These are phyloP conservation scores for Termitomyces sp. DNA, from an alignment of 768 basidiomycete species.

Conservation along the genomic window DNA sequence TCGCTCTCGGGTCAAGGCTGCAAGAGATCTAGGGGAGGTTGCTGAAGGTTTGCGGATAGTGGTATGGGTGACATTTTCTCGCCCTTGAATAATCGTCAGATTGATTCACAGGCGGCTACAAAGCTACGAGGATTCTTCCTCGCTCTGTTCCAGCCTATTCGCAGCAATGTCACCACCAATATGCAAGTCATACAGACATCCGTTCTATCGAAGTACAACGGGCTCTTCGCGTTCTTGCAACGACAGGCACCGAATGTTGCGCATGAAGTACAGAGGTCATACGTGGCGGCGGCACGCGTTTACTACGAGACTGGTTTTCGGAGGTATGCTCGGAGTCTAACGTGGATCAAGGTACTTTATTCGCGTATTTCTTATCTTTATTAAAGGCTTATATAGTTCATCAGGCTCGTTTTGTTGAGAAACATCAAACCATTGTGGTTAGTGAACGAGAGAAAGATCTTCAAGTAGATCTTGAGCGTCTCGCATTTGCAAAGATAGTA, in stretches of 20 bases:
- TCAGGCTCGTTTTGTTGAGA: slow-evolving; percentile 69
- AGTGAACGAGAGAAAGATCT: slow-evolving; percentile 38
- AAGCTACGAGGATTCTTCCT: slow-evolving; percentile 88
- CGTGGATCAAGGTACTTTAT: slow-evolving; percentile 63
- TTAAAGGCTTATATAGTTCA: neutral
- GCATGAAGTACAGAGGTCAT: slow-evolving; percentile 83
- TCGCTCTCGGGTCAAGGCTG: slow-evolving; percentile 82
- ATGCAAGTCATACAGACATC: slow-evolving; percentile 91
- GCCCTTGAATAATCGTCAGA: neutral
- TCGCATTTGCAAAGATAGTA: slow-evolving; percentile 69
- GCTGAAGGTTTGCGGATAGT: slow-evolving; percentile 86
- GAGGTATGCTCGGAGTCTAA: slow-evolving; percentile 80
- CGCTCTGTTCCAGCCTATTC: slow-evolving; percentile 77
- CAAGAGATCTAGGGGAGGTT: slow-evolving; percentile 77
- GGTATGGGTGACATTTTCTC: slow-evolving; percentile 40
- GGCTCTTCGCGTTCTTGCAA: slow-evolving; percentile 81
- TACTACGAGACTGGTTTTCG: slow-evolving; percentile 97
- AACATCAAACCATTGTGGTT: slow-evolving; percentile 57
- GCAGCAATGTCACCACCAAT: slow-evolving; percentile 81
- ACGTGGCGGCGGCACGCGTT: slow-evolving; percentile 74
- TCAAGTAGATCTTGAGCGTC: slow-evolving; percentile 48
- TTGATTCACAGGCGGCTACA: slow-evolving; percentile 64
- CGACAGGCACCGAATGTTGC: slow-evolving; percentile 81
- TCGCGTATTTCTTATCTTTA: neutral
- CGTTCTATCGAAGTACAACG: slow-evolving; percentile 75